Base-by-base conservation (phyloP, 495 filamentous ascomycete species). In the Neurospora sp. region DNA sequence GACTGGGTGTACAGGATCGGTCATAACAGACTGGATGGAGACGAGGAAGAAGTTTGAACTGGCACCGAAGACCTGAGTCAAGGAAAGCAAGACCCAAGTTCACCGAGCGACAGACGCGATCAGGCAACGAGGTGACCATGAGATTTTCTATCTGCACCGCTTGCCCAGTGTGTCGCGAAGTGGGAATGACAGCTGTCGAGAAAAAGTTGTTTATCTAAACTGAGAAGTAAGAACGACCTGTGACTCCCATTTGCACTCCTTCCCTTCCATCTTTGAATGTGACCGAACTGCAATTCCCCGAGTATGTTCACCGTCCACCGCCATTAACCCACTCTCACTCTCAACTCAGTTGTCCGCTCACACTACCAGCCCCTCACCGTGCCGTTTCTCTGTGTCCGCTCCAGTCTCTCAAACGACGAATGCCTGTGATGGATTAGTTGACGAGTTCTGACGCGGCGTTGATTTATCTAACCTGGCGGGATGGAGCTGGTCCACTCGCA, bases 91-190 rank as follows among this genome's bases (percentile, higher is more conserved):
- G 27, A 31, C n/a, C n/a, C n/a, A n/a, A n/a, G n/a, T n/a, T n/a
- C n/a, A n/a, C n/a, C n/a, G n/a, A n/a, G n/a, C n/a, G n/a, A n/a
- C n/a, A n/a, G n/a, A n/a, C n/a, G n/a, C n/a, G n/a, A n/a, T n/a
- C n/a, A n/a, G n/a, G n/a, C n/a, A n/a, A n/a, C n/a, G n/a, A n/a
- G n/a, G n/a, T n/a, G n/a, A n/a, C n/a, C n/a, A n/a, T n/a, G n/a
- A n/a, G n/a, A n/a, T n/a, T n/a, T n/a, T n/a, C n/a, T n/a, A n/a
- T n/a, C n/a, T n/a, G n/a, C n/a, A n/a, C n/a, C n/a, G n/a, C n/a
- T n/a, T n/a, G n/a, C n/a, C 6, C 2, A 44, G 0, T 44, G 40
- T n/a, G 6, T n/a, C 41, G 18, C 0, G 0, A 18, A 3, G 2
- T 44, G 16, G 1, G 7, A n/a, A 3, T 44, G 16, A 8, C 6